A percentile compares a stretch with the other conserved stretches of the same genome.
phyloP scores from a whole-genome alignment of 2,329 filamentous ascomycete genomes.

The Diaporthe citri region DNA sequence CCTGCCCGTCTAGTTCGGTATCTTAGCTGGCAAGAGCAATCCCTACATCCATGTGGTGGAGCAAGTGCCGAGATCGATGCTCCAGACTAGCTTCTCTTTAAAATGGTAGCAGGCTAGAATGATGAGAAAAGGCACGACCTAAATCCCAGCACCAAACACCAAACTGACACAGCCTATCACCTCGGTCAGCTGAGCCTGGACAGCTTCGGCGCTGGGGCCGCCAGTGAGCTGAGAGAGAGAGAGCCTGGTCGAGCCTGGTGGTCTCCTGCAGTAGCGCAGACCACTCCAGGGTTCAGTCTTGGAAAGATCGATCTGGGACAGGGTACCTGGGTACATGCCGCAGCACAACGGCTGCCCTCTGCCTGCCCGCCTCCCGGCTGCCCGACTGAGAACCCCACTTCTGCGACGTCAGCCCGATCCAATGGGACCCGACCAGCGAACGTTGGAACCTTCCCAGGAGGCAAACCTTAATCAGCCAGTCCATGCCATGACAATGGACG shows the following conservation, averaged over 20 bases:
- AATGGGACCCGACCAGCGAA: conserved; percentile 19
- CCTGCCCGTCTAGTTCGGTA: not conserved
- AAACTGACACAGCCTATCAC: conserved; percentile 6
- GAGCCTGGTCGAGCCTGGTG: conserved; percentile 39
- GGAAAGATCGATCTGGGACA: conserved; percentile 11
- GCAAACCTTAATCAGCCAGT: conserved; percentile 27
- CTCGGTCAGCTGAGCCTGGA: conserved; percentile 39
- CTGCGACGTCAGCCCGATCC: conserved; percentile 23
- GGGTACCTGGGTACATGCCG: not conserved
- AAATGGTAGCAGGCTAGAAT: not conserved
- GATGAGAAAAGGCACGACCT: not conserved
- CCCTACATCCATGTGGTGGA: conserved; percentile 15
- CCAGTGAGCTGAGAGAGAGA: conserved; percentile 43
- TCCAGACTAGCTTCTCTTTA: not conserved
- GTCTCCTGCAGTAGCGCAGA: conserved; percentile 27
- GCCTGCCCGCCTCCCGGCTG: conserved; percentile 17
- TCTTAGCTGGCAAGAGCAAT: not conserved
- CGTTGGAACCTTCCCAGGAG: conserved; percentile 11
- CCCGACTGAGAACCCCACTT: conserved; percentile 15
- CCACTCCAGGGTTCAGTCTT: conserved; percentile 25
- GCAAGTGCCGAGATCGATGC: conserved; percentile 16
- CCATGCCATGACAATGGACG: conserved; percentile 8
- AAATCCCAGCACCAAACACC: not conserved
- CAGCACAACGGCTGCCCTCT: not conserved
- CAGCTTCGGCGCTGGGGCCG: conserved; percentile 44